Conservation (phyloP, 805 yeast genomes). For the Wickerhamiella bombiphila region DNA sequence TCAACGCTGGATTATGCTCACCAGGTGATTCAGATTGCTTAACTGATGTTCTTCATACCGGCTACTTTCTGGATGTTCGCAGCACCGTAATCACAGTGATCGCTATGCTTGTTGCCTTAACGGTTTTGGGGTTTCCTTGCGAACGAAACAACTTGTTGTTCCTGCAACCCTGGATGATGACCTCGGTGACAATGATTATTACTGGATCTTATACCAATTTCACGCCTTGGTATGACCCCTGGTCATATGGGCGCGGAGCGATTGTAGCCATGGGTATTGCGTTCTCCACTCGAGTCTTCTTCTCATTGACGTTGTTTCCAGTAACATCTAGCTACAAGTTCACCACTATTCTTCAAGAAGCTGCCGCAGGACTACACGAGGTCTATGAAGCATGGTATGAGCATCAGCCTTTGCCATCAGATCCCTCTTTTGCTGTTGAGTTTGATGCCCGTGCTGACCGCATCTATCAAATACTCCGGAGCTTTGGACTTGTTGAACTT, state of each 20-base stretch:
- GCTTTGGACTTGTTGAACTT: slow-evolving; percentile 10
- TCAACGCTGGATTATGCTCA: slow-evolving; percentile 16
- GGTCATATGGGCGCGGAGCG: slow-evolving; percentile 12
- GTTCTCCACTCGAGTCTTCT: slow-evolving; percentile 15
- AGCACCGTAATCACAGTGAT: slow-evolving; percentile 17
- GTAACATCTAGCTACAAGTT: slow-evolving; percentile 18
- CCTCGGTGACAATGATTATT: slow-evolving; percentile 17
- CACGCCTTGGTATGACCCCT: slow-evolving; percentile 19
- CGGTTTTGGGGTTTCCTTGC: slow-evolving; percentile 12
- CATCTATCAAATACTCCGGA: slow-evolving; percentile 8
- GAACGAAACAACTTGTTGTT: slow-evolving; percentile 12
- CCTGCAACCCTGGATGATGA: slow-evolving; percentile 17
- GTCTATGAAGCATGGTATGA: slow-evolving; percentile 3
- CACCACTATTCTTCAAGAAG: slow-evolving; percentile 9
- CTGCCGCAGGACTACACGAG: slow-evolving; percentile 5
- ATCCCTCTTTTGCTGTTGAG: slow-evolving; percentile 13
- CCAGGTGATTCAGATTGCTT: slow-evolving; percentile 12
- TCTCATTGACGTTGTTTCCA: slow-evolving; percentile 19
- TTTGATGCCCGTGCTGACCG: slow-evolving; percentile 7
- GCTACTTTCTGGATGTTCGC: slow-evolving; percentile 14
- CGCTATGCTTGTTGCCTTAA: slow-evolving; percentile 14
- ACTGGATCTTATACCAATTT: slow-evolving; percentile 13
- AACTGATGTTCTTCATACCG: slow-evolving; percentile 13
- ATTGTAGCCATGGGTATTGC: slow-evolving; percentile 19
- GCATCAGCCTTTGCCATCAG: background rate